Base-by-base conservation (phyloP, 2,329 filamentous ascomycete genomes). In the Atkinsonella hypoxylon region DNA sequence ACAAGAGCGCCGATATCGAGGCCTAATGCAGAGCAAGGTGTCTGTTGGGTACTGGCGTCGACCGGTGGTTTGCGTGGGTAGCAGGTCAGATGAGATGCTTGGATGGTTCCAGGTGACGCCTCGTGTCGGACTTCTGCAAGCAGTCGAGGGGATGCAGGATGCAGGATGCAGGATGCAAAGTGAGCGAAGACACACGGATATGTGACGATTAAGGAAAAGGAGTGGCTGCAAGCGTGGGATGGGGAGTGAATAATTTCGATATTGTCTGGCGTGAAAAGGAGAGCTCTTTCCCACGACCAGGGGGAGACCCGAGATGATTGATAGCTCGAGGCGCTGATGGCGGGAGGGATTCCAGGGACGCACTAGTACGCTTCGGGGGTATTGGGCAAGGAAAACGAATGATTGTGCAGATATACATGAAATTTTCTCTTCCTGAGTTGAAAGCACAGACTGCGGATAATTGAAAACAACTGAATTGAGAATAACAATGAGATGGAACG, bases 161-260 rank as follows among this genome's bases (percentile, higher is more conserved):
- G 22, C 22, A 26, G 4, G 26, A 26, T 8, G 26, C 46, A 54
- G 47, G 48, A 58, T 58, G 55, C 54, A 56, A 36, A 56, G 34
- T 34, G 41, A 38, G 54, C 46, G 26, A 31, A 20, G 43, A 34
- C 41, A 32, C 13, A 36, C 42, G 45, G 26, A 43, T 43, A n/a
- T n/a, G 49, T 34, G 36, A 43, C 26, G 56, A 59, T 54, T 56
- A 56, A 36, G 57, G 57, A 61, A 66, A 68, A 66, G 61, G 65
- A 67, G 64, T 64, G 66, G 69, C 66, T 67, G 61, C 62, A 64
- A 63, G 64, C 61, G 64, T 65, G 61, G 50, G 50, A 49, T 45
- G 45, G 48, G 41, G 49, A 47, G 53, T 47, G 47, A 64, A 66
- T 62, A 61, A 59, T 56, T 58, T 61, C 60, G 64, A 67, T 65